These are phyloP conservation scores for Cetraspora pellucida DNA, from an alignment of 192 early-diverging fungal species.

Conservation along the genomic window DNA sequence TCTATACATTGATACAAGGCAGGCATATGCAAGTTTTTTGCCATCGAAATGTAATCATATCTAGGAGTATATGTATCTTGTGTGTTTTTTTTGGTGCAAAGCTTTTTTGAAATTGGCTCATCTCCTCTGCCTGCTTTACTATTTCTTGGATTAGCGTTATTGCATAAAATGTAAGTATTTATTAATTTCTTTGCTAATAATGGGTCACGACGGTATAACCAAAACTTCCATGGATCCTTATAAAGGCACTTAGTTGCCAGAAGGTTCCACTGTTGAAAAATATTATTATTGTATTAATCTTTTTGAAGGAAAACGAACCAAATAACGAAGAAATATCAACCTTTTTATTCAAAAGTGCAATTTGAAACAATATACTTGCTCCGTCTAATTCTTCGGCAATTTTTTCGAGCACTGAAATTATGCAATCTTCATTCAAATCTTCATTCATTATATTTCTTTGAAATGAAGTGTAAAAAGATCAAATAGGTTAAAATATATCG, in stretches of 20 bases:
- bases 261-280: neutral
- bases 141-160: neutral
- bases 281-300: too few species aligned
- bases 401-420: neutral
- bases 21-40: conserved; percentile 27
- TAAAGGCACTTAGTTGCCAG: conserved; percentile 6
- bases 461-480: too few species aligned
- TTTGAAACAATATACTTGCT: neutral
- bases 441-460: too few species aligned
- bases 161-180: conserved; percentile 15
- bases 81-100: neutral
- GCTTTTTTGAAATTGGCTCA: neutral
- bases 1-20: conserved; percentile 26
- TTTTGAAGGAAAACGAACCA: neutral
- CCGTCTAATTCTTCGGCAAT: neutral
- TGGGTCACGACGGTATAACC: neutral
- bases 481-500: too few species aligned
- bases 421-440: neutral
- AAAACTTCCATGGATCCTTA: conserved; percentile 24
- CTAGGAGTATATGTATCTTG: neutral
- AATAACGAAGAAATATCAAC: neutral
- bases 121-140: neutral
- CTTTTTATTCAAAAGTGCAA: neutral
- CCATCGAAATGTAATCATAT: conserved; percentile 2
- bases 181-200: conserved; percentile 16